These are phyloP conservation scores for Solanum chacoense DNA, from an alignment of 305 asterid species.

Conservation along the genomic window DNA sequence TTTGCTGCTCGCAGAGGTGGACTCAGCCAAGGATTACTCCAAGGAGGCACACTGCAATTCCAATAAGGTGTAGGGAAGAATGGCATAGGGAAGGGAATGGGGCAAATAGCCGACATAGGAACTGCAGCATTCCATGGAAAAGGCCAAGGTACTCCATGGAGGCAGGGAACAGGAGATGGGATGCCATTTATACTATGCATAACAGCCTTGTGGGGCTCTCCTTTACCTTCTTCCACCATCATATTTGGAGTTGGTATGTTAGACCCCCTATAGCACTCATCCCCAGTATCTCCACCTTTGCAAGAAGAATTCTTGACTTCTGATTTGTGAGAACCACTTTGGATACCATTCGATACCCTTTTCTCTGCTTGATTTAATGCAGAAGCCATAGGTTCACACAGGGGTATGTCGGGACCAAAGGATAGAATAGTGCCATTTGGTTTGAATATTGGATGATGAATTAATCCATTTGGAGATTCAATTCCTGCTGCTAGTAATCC, in stretches of 20 bases:
- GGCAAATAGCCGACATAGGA: slow-evolving; percentile 46
- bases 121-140: slow-evolving; percentile 33
- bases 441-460: slow-evolving; percentile 23
- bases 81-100: slow-evolving; percentile 44
- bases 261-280: slow-evolving; percentile 29
- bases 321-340: slow-evolving; percentile 17
- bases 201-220: slow-evolving; percentile 16
- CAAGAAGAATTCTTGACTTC: slow-evolving; percentile 13
- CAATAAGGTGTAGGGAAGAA: slow-evolving; percentile 53
- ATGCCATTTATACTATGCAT: slow-evolving; percentile 28
- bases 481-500: slow-evolving; percentile 29
- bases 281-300: slow-evolving; percentile 23
- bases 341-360: slow-evolving; percentile 10
- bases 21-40: slow-evolving; percentile 52
- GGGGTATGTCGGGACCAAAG: slow-evolving; percentile 38
- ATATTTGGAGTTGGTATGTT: slow-evolving; percentile 19
- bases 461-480: slow-evolving; percentile 25
- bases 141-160: slow-evolving; percentile 55
- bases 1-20: slow-evolving; percentile 15
- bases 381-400: slow-evolving; percentile 41
- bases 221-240: slow-evolving; percentile 10
- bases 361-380: slow-evolving; percentile 25
- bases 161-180: slow-evolving; percentile 36
- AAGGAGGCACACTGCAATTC: slow-evolving; percentile 48
- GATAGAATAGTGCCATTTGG: slow-evolving; percentile 54